Base-by-base conservation (phyloP, 106 monocot genomes). In the Dioscorea zingiberensis region DNA sequence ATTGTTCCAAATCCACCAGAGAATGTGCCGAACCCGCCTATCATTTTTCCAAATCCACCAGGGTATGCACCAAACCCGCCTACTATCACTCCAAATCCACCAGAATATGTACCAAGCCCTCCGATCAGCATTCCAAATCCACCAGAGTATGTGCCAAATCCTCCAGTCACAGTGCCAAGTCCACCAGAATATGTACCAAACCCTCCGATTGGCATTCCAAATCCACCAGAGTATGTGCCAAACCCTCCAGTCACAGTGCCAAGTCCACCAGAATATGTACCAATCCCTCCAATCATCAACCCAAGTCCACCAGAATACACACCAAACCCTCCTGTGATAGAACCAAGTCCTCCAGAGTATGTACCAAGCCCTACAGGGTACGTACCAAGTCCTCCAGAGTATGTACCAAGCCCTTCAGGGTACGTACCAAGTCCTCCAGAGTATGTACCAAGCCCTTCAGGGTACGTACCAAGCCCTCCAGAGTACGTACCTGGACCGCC, bases 161-260 rank as follows among this genome's bases (percentile, higher is more conserved):
- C 51, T 18, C 51, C 51, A 51, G 51, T 1, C 4, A 18, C 15
- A 16, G 51, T 51, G 51, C 51, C 51, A 51, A 51, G 51, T 19
- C 51, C 51, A 51, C 83, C 83, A 3, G 66, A 25, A 44, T 83
- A 67, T 25, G 26, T 25, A 0, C 72, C 72, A 13, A 51, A 4
- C 51, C 51, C 51, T 18, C 51, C 51, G 4, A 15, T 13, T 6
- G 10, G 9, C 6, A 10, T 38, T 6, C 51, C 51, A 51, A 51
- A 13, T 51, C 51, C 51, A 51, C 51, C 51, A 18, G 19, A 38
- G 38, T 38, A 2, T 38, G 10, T 6, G 0, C 38, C 38, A 38
- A 38, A 6, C 38, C 38, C 38, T 38, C 38, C 38, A 38, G 38
- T 2, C 9, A 38, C 38, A 38, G 38, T 3, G 30, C 30, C 30